phyloP scores from a whole-genome alignment of 108 stramenopile genomes.

The Conticribra weissflogii region DNA sequence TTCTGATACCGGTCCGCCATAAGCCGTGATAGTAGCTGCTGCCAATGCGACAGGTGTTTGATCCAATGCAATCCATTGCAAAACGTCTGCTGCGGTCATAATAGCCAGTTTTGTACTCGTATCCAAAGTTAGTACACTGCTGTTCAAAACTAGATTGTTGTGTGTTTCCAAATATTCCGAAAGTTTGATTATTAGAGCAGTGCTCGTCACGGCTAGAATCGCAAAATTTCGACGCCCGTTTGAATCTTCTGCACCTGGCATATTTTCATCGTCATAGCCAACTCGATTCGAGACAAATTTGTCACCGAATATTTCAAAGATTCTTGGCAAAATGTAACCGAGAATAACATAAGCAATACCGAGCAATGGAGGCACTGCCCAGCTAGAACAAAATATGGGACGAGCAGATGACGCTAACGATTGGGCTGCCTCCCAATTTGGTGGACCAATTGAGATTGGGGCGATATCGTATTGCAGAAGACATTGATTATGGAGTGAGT shows the following conservation, averaged over 20 bases:
- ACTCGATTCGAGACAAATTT: too few species aligned
- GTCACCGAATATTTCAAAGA: constrained; percentile 25
- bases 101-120: constrained; percentile 46
- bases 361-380: constrained; percentile 79
- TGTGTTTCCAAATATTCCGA: constrained; percentile 73
- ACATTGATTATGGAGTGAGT: constrained; percentile 86
- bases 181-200: constrained; percentile 80
- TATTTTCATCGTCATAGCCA: neutral
- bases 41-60: constrained; percentile 60
- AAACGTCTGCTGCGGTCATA: constrained; percentile 56
- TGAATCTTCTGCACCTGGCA: neutral
- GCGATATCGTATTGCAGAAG: constrained; percentile 67
- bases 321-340: constrained; percentile 71
- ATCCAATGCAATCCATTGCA: constrained; percentile 75
- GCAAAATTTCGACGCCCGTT: constrained; percentile 50
- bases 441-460: constrained; percentile 55
- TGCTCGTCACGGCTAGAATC: constrained; percentile 66
- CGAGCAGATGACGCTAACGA: constrained; percentile 3
- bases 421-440: constrained; percentile 10
- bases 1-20: constrained; percentile 80
- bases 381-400: constrained; percentile 65
- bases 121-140: constrained; percentile 9
- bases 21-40: constrained; percentile 61
- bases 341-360: constrained; percentile 81
- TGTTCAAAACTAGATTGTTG: constrained; percentile 8